Conservation (phyloP, 2,329 filamentous ascomycete species). For the Fusarium tupiense region DNA sequence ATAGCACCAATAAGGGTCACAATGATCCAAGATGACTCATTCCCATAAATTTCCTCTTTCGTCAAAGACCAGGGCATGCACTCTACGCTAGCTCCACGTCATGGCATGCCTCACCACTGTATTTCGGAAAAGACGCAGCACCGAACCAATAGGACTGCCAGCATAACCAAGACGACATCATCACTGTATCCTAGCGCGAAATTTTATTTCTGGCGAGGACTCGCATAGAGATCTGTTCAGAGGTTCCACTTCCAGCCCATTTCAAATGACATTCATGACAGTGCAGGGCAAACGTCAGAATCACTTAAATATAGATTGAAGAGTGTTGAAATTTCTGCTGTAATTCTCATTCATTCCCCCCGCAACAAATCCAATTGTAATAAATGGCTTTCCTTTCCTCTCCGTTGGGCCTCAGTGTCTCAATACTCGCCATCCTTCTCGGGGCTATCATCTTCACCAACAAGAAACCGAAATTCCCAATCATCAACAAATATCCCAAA, state of each 20-base stretch:
- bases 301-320: background rate
- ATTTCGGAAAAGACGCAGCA: too few species aligned
- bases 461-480: background rate
- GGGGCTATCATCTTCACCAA: background rate
- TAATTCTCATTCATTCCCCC: background rate
- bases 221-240: background rate
- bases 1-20: background rate
- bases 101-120: background rate
- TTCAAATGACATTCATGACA: accelerated
- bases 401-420: background rate
- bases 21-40: background rate
- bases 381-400: background rate
- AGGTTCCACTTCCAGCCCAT: background rate
- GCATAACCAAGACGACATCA: background rate
- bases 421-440: background rate
- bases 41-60: background rate
- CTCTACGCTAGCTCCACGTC: background rate
- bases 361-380: accelerated
- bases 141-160: background rate
- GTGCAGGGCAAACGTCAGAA: background rate
- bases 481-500: background rate
- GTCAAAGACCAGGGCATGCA: background rate
- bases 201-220: background rate
- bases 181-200: background rate
- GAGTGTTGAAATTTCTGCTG: background rate